Evolutionary conservation across 805 yeast species (phyloP).

Genomic region (Cyberlindnera euphorbiiphila): DNA sequence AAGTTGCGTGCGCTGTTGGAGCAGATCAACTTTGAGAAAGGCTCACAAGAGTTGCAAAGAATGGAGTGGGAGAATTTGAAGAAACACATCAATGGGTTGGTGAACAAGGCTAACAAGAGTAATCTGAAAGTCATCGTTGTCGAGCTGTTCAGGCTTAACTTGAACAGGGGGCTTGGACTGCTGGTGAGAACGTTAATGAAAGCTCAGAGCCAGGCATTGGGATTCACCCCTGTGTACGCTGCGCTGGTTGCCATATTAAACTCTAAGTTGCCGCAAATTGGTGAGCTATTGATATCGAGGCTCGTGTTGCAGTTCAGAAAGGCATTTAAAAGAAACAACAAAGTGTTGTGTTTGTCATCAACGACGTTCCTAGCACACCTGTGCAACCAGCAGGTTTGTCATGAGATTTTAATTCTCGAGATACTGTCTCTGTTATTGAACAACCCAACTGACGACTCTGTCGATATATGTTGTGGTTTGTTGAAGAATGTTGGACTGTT

Average conservation of each 20-base stretch:
- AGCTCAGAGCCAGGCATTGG: constrained; percentile 41
- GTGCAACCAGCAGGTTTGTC: constrained; percentile 57
- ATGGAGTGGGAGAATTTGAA: constrained; percentile 54
- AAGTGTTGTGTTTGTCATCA: constrained; percentile 38
- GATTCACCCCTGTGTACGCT: constrained; percentile 49
- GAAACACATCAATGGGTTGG: constrained; percentile 41
- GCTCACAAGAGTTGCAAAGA: constrained; percentile 43
- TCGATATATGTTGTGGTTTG: constrained; percentile 50
- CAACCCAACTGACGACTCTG: constrained; percentile 49
- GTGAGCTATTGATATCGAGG: constrained; percentile 51
- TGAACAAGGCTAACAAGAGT: constrained; percentile 41
- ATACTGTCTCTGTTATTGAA: constrained; percentile 44
- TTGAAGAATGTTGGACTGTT: constrained; percentile 50
- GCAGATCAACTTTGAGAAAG: constrained; percentile 29
- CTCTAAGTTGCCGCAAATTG: constrained; percentile 65
- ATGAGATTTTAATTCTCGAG: constrained; percentile 52
- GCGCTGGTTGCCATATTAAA: constrained; percentile 57
- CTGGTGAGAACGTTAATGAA: constrained; percentile 55
- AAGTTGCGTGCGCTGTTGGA: constrained; percentile 41
- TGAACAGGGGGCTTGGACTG: constrained; percentile 58
- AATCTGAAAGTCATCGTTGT: constrained; percentile 48
- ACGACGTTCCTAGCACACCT: constrained; percentile 56
- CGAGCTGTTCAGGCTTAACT: constrained; percentile 52
- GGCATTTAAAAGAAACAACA: constrained; percentile 46
- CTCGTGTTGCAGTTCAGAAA: constrained; percentile 55